Base-by-base conservation (phyloP, 495 filamentous ascomycete species). In the Neohortaea acidophila region DNA sequence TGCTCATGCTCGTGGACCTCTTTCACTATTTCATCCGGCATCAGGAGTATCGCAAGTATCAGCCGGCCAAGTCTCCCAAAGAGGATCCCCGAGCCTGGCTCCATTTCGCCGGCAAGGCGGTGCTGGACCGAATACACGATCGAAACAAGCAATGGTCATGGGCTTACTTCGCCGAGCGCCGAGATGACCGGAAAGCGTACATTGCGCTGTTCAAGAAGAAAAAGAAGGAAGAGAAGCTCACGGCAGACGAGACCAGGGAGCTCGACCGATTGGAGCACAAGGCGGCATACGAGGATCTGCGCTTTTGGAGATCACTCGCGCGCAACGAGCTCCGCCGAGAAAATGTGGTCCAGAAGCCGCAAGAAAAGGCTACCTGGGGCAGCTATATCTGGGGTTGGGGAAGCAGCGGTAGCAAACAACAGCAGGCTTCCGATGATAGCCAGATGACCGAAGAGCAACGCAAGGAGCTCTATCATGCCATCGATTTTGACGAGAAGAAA, bases 21-120 rank as follows among this genome's bases (percentile, higher is more conserved):
- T 96, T 97, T 64, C 89, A 97, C 58, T 96, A 87, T 54, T 97
- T 93, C 56, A 81, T 96, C 49, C 80, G 86, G 27, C 91, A 97
- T 49, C 89, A 96, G 56, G 85, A 97, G 56, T 92, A 94, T 64
- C 91, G 84, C 57, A 91, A 84, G 57, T 68, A 80, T 41, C 85
- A 93, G 49, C 89, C 89, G 2, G 89, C 89, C 51, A 73, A 73
- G 23, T 69, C 70, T 1, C 81, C 82, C 0, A 94, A 85, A 55
- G 84, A 97, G 51, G 79, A 94, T 41, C 89, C 89, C 22, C 70
- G 71, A 18, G 91, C 84, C 2, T 97, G 89, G 89, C 61, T 97
- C 17, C 69, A 66, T 30, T 97, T 94, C 61, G 89, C 86, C 8
- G 83, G 77, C 31, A 68, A 89, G 44, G 81, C 86, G 37, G 76